A percentile compares a stretch with the other conserved stretches of the same genome.
phyloP scores from a whole-genome alignment of 169 alveolate species.

The Cryptosporidium bovis region DNA sequence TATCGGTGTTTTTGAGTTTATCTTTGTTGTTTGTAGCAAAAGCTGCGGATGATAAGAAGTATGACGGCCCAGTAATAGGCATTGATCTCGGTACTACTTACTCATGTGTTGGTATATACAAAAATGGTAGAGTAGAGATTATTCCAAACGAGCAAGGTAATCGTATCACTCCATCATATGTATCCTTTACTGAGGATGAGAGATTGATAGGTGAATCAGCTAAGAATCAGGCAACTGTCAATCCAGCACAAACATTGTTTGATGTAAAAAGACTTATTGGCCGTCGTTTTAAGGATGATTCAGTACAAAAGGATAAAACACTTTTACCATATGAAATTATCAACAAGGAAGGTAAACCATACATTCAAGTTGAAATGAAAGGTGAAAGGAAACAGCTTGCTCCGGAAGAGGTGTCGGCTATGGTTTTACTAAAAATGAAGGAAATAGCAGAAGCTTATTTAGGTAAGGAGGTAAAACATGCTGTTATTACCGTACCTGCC shows the following conservation, averaged over 20 bases:
- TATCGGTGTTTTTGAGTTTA: constrained; percentile 20
- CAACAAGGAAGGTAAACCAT: constrained; percentile 94
- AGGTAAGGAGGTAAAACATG: constrained; percentile 95
- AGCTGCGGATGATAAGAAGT: constrained; percentile 74
- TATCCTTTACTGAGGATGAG: constrained; percentile 96
- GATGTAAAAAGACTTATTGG: constrained; percentile 99
- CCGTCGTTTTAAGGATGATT: constrained; percentile 94
- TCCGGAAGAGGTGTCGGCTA: constrained; percentile 99
- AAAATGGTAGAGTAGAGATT: constrained; percentile 97
- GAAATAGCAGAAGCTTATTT: constrained; percentile 96
- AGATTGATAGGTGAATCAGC: constrained; percentile 98
- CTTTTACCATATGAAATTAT: constrained; percentile 95
- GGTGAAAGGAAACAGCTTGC: constrained; percentile 93
- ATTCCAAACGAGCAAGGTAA: constrained; percentile 95
- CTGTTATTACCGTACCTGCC: constrained; percentile 97
- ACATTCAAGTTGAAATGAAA: constrained; percentile 91
- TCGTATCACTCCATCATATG: constrained; percentile 98
- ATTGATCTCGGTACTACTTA: constrained; percentile 98
- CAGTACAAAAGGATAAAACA: constrained; percentile 95
- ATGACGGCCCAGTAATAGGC: constrained; percentile 95
- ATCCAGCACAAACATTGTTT: constrained; percentile 96
- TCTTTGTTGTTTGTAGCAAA: not conserved
- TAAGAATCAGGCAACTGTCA: constrained; percentile 95
- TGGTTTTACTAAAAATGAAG: constrained; percentile 96
- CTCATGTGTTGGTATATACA: constrained; percentile 97